Evolutionary conservation across 108 stramenopile species (phyloP).

Genomic region (Phaeodactylum tricornutum): DNA sequence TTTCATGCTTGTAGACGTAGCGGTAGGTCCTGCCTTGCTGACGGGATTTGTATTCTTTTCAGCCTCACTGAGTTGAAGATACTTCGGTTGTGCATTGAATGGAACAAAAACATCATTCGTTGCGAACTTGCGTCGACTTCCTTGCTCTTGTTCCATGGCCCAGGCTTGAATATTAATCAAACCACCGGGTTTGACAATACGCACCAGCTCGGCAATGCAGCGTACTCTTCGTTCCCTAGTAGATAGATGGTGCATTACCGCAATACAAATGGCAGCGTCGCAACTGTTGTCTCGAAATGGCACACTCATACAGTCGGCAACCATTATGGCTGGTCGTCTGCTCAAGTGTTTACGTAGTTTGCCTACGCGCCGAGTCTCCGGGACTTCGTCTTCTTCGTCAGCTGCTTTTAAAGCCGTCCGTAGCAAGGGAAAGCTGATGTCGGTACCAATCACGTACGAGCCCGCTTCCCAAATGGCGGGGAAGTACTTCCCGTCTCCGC

Average conservation of each 20-base stretch:
- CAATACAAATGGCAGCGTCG: conserved; percentile 97
- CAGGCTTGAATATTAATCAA: conserved; percentile 90
- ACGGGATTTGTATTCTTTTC: background rate
- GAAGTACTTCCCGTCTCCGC: conserved; percentile 96
- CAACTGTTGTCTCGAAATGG: conserved; percentile 70
- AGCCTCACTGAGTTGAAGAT: conserved; percentile 22
- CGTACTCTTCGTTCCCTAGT: conserved; percentile 73
- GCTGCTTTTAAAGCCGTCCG: conserved; percentile 29
- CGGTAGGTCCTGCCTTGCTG: background rate
- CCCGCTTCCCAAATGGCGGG: conserved; percentile 59
- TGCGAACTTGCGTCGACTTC: conserved; percentile 75
- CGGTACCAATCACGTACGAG: conserved; percentile 90
- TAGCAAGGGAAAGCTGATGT: conserved; percentile 70
- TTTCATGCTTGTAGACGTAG: too few species aligned
- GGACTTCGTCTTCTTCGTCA: conserved; percentile 10
- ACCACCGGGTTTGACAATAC: conserved; percentile 82
- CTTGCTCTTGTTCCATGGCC: conserved; percentile 90
- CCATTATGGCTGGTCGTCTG: conserved; percentile 67
- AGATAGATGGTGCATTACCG: conserved; percentile 96
- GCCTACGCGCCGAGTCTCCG: conserved; percentile 51
- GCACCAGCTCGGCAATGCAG: conserved; percentile 74
- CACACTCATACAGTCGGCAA: conserved; percentile 84
- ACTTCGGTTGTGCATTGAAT: conserved; percentile 90
- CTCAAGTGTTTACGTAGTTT: conserved; percentile 34
- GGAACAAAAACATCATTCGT: conserved; percentile 93